Base-by-base conservation (phyloP, 2,329 filamentous ascomycete species). In the Teratosphaeria nubilosa region DNA sequence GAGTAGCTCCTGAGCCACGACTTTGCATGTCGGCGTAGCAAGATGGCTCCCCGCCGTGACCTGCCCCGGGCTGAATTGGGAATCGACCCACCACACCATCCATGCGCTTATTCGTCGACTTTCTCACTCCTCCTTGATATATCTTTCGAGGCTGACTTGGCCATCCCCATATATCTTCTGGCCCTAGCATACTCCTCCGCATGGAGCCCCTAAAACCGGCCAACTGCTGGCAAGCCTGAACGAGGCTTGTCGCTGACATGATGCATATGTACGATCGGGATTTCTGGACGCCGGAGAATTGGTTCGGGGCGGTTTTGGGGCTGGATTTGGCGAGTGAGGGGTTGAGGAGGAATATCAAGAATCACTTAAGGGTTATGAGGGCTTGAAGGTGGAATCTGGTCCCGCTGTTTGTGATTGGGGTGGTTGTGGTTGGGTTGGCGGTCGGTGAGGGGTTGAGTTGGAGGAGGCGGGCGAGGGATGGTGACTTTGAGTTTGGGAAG, bases 321-420 rank as follows among this genome's bases (percentile, higher is more conserved):
- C 58, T 68, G 13, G 57, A 59, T 24, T 55, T 69, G 14, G 58
- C 53, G 24, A 51, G 41, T 24, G 34, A 27, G 10, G 56, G 53
- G 16, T 62, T 66, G 45, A 45, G 62, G 3, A 55, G 56, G 5
- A 60, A 67, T 22, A 65, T 69, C n/a, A 9, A 54, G 1, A 20
- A 25, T 6, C 63, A 64, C 24, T 32, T 68, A 27, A 50, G 27
- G 14, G 55, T 67, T 45, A 68, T 68, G 64, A 56, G 62, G 45
- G 67, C 54, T 2, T 70, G 68, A 68, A 62, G 61, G 37, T 69
- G 66, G 66, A 70, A 70, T 57, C 53, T 69, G n/a, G 63, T 70
- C 14, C 66, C 66, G 20, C 54, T 70, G 58, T 63, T 66, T 53
- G 3, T 3, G 27, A 30, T 30, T 4, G 27, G 27, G 5, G 27